Percentiles rank a stretch among this genome's conserved stretches.
These are phyloP conservation scores for Colletotrichum limetticola DNA, from an alignment of 2,329 filamentous ascomycete genomes.

Conservation along the genomic window DNA sequence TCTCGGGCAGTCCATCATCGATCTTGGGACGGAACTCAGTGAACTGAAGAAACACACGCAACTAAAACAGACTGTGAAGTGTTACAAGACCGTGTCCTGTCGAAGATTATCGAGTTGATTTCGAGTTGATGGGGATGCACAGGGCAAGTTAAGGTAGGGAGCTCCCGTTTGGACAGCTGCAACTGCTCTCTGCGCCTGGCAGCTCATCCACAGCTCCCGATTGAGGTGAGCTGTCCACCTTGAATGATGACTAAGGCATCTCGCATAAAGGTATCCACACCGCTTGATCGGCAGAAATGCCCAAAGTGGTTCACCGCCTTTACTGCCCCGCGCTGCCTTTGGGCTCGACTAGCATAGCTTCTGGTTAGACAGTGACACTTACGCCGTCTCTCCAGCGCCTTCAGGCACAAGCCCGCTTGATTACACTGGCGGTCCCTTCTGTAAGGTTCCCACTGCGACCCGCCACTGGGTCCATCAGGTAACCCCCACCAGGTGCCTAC, in stretches of 20 bases:
- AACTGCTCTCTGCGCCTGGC: neutral
- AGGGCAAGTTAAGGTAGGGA: neutral
- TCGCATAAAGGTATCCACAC: conserved; percentile 2
- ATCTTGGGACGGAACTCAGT: neutral
- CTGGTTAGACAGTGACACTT: neutral
- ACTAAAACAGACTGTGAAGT: neutral
- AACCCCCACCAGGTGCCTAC: no score
- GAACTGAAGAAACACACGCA: neutral
- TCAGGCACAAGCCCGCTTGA: neutral
- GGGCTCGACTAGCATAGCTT: no score
- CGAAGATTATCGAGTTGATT: neutral
- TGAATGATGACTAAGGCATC: conserved; percentile 33
- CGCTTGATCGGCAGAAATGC: neutral
- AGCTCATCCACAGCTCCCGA: conserved; percentile 24
- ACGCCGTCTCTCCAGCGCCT: neutral
- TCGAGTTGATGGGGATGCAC: neutral
- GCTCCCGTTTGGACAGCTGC: conserved; percentile 9
- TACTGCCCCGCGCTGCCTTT: conserved; percentile 26
- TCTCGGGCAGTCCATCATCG: conserved; percentile 29
- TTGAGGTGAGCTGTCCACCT: conserved; percentile 36
- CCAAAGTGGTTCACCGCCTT: neutral
- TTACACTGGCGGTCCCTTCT: conserved; percentile 2
- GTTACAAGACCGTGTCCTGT: neutral
- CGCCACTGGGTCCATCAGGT: neutral
- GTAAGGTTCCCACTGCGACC: neutral